A percentile compares a stretch with the other conserved stretches of the same genome.
Conservation (phyloP, 2,329 filamentous ascomycete species). For the Monilinia aucupariae region DNA sequence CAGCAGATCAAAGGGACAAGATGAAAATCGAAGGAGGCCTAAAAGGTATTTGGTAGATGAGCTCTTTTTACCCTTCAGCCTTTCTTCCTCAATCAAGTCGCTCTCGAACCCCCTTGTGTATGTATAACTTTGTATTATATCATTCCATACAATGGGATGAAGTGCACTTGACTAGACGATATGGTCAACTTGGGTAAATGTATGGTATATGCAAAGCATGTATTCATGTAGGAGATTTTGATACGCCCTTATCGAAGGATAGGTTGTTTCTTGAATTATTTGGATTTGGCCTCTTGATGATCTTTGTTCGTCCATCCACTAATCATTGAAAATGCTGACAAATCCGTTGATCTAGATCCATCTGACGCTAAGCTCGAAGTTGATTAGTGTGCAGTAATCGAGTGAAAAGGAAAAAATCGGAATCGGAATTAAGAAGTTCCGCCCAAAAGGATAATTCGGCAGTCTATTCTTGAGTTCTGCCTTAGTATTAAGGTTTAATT, state of each 20-base stretch:
- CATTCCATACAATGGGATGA: not conserved
- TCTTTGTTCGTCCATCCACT: not conserved
- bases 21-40: not conserved
- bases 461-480: not conserved
- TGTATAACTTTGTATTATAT: not conserved
- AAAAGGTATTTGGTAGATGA: not conserved
- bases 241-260: not conserved
- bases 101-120: not conserved
- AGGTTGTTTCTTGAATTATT: not conserved
- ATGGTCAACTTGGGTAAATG: not conserved
- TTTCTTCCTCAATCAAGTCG: not conserved
- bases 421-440: conserved; percentile 14
- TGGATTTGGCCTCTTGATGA: conserved; percentile 2
- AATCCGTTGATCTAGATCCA: not conserved
- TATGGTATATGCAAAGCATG: no score
- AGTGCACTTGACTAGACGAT: not conserved
- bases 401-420: no score
- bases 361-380: not conserved
- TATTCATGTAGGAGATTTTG: not conserved
- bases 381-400: not conserved
- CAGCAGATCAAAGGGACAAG: not conserved
- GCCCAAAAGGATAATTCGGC: not conserved
- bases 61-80: not conserved
- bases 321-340: conserved; percentile 13
- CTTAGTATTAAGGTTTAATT: not conserved